These are phyloP conservation scores for Colletotrichum godetiae DNA, from an alignment of 2,329 filamentous ascomycete species.

Conservation along the genomic window DNA sequence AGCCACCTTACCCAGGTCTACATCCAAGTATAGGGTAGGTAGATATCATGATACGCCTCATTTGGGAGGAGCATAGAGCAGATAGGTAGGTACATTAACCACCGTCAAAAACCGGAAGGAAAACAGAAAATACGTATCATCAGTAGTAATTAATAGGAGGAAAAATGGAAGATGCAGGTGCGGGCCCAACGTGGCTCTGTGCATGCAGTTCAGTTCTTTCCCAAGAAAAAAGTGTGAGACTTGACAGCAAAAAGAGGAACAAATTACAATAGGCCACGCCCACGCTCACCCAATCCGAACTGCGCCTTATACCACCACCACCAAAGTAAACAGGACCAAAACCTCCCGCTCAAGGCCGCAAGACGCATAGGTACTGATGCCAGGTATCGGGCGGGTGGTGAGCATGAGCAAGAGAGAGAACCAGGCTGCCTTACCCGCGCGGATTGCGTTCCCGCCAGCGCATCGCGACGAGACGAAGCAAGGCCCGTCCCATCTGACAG, in stretches of 20 bases:
- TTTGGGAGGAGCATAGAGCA: not conserved
- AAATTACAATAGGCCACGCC: not conserved
- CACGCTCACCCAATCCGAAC: not conserved
- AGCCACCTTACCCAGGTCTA: not conserved
- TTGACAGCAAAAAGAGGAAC: not conserved
- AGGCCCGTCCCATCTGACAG: slow-evolving; percentile 34
- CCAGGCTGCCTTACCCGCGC: not conserved
- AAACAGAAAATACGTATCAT: not conserved
- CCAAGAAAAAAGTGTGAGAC: not conserved
- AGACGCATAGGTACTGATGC: too few species aligned
- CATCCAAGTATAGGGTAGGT: not conserved
- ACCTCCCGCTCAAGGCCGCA: too few species aligned
- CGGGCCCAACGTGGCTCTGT: not conserved
- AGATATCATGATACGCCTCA: not conserved
- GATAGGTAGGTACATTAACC: not conserved
- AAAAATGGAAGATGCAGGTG: not conserved
- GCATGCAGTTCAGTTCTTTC: slow-evolving; percentile 3
- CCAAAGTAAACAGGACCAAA: not conserved
- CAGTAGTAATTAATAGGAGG: not conserved
- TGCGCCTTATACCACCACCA: not conserved
- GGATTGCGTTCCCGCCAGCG: slow-evolving; percentile 20
- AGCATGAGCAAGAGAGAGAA: not conserved
- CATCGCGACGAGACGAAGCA: slow-evolving; percentile 30
- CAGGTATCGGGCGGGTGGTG: not conserved
- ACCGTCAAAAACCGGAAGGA: not conserved